Conservation (phyloP, 768 basidiomycete species). For the Rhodotorula babjevae region DNA sequence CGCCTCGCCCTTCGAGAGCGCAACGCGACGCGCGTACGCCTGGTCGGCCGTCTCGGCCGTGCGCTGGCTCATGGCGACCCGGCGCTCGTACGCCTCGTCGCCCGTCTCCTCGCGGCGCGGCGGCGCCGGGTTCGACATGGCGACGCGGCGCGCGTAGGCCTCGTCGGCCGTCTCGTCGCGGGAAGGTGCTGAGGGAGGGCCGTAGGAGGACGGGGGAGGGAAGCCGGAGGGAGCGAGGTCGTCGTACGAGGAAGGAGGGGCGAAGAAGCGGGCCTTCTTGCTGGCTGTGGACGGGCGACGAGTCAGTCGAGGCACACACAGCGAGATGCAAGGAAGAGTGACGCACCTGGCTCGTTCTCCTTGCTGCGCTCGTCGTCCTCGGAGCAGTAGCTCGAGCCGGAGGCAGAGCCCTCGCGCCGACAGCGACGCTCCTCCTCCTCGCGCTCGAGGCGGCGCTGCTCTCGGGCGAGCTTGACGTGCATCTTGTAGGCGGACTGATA, state of each 20-base stretch:
- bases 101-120: conserved; percentile 20
- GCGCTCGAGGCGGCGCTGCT: conserved; percentile 22
- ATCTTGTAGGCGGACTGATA: conserved; percentile 35
- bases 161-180: conserved; percentile 33
- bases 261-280: conserved; percentile 35
- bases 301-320: background rate
- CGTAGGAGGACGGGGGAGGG: background rate
- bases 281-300: background rate
- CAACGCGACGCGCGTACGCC: conserved; percentile 15
- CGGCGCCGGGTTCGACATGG: conserved; percentile 6
- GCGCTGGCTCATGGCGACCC: conserved; percentile 1
- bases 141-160: conserved; percentile 32
- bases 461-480: conserved; percentile 18
- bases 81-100: conserved; percentile 32
- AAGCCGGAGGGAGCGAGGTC: background rate
- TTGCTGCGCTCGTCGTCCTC: conserved; percentile 21
- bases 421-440: conserved; percentile 33
- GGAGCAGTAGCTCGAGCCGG: conserved; percentile 32
- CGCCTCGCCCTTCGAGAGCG: conserved; percentile 12
- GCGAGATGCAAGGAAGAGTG: too few species aligned
- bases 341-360: conserved; percentile 7
- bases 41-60: conserved; percentile 14
- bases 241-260: conserved; percentile 33
- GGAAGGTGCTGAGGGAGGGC: conserved; percentile 9
- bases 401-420: conserved; percentile 2